Evolutionary conservation across 805 yeast genomes (phyloP).

Genomic region (Huiozyma sinensis): DNA sequence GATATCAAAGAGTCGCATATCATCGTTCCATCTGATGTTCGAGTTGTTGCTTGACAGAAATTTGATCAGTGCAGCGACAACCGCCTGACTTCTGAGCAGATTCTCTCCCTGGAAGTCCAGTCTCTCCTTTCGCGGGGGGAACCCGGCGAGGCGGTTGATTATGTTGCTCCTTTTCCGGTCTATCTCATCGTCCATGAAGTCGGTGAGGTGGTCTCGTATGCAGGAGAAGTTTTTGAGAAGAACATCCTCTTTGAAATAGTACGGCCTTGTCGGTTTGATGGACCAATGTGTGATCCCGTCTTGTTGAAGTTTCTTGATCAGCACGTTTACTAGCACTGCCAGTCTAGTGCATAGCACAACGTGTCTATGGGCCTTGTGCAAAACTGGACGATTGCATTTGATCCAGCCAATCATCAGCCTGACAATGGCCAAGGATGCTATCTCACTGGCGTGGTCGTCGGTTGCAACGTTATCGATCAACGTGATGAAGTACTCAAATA

Average conservation of each 20-base stretch:
- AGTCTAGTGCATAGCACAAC: constrained; percentile 18
- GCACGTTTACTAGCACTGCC: constrained; percentile 18
- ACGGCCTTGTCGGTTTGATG: constrained; percentile 6
- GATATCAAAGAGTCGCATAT: no score
- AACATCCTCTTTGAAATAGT: constrained; percentile 12
- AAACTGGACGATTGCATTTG: constrained; percentile 35
- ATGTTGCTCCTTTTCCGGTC: not conserved
- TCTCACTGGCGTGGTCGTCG: no score
- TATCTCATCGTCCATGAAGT: constrained; percentile 9
- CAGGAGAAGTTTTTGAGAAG: constrained; percentile 9
- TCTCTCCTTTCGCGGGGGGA: not conserved
- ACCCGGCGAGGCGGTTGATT: constrained; percentile 7
- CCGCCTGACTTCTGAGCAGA: constrained; percentile 4
- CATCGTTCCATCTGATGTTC: constrained; percentile 4
- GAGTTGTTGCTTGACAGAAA: constrained; percentile 9
- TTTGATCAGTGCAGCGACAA: constrained; percentile 7
- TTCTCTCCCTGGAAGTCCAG: constrained; percentile 6
- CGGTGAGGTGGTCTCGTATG: constrained; percentile 8
- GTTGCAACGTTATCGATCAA: no score
- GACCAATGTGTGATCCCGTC: not conserved
- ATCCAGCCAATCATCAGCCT: constrained; percentile 50
- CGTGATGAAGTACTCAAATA: no score
- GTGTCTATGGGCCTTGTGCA: constrained; percentile 23
- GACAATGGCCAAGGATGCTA: constrained; percentile 27
- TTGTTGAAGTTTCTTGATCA: constrained; percentile 3